phyloP scores from a whole-genome alignment of 805 yeast genomes.

The Zygotorulaspora chibaensis region DNA sequence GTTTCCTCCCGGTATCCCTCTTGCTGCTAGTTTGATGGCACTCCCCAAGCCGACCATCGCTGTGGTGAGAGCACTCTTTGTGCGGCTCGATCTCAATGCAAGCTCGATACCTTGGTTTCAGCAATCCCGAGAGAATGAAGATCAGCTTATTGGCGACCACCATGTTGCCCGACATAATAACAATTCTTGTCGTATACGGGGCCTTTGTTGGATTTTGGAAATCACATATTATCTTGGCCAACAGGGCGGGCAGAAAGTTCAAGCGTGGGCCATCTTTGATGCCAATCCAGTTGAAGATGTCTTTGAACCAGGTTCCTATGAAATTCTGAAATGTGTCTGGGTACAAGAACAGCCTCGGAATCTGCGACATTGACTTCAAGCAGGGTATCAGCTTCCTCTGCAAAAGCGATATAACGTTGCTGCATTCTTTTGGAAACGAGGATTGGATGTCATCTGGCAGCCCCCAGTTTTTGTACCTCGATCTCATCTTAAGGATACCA shows the following conservation, averaged over 20 bases:
- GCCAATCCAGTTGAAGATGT: conserved; percentile 40
- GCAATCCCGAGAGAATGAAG: conserved; percentile 48
- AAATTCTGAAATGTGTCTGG: conserved; percentile 28
- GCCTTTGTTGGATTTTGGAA: conserved; percentile 21
- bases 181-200: conserved; percentile 43
- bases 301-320: conserved; percentile 38
- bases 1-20: conserved; percentile 6
- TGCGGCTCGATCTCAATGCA: conserved; percentile 15
- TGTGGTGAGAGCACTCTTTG: conserved; percentile 1
- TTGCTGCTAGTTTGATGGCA: background rate
- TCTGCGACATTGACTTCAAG: conserved; percentile 28
- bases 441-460: conserved; percentile 17
- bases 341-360: conserved; percentile 38
- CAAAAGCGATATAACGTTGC: conserved; percentile 25
- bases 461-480: background rate
- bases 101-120: conserved; percentile 37
- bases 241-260: conserved; percentile 27
- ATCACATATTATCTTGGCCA: conserved; percentile 29
- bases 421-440: conserved; percentile 21
- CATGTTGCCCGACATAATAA: conserved; percentile 56
- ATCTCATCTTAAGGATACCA: conserved; percentile 2
- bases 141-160: conserved; percentile 56
- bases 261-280: conserved; percentile 40
- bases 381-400: conserved; percentile 32
- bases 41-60: background rate